phyloP scores from a whole-genome alignment of 2,329 filamentous ascomycete species.

The Bimuria novae-zelandiae region DNA sequence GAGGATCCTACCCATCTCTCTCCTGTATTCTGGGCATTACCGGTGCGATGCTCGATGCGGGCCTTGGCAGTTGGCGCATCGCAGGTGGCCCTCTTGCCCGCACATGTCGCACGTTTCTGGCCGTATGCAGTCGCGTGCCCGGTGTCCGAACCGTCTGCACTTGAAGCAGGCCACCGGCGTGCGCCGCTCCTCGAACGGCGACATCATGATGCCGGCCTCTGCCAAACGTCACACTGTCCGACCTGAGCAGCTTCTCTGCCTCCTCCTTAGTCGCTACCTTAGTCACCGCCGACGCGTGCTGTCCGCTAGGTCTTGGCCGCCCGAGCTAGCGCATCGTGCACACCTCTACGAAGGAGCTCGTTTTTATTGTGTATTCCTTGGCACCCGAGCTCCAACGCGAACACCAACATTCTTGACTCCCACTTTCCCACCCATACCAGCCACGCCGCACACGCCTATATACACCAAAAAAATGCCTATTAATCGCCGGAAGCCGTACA shows the following conservation, averaged over 20 bases:
- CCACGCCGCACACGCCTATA: no score
- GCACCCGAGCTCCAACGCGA: no score
- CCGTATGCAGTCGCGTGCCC: constrained; percentile 14
- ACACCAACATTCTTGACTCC: no score
- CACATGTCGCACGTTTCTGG: no score
- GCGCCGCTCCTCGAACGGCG: constrained; percentile 13
- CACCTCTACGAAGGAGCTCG: no score
- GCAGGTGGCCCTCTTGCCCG: constrained; percentile 11
- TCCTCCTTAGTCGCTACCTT: constrained; percentile 17
- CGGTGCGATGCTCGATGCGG: constrained; percentile 4
- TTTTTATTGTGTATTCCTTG: no score
- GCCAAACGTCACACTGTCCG: constrained; percentile 14
- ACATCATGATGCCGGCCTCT: constrained; percentile 11
- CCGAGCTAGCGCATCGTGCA: no score
- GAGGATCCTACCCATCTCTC: constrained; percentile 8
- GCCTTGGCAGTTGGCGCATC: constrained; percentile 11
- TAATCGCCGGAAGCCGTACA: no score
- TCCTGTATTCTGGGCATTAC: constrained; percentile 9
- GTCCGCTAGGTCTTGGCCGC: no score
- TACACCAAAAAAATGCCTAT: no score
- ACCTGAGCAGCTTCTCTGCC: constrained; percentile 16
- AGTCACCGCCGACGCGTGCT: constrained; percentile 14
- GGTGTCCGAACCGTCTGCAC: constrained; percentile 12
- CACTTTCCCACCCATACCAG: no score
- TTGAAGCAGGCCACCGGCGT: constrained; percentile 14